Conservation (phyloP, 2,329 filamentous ascomycete species). For the Allantophomopsis cytisporea region DNA sequence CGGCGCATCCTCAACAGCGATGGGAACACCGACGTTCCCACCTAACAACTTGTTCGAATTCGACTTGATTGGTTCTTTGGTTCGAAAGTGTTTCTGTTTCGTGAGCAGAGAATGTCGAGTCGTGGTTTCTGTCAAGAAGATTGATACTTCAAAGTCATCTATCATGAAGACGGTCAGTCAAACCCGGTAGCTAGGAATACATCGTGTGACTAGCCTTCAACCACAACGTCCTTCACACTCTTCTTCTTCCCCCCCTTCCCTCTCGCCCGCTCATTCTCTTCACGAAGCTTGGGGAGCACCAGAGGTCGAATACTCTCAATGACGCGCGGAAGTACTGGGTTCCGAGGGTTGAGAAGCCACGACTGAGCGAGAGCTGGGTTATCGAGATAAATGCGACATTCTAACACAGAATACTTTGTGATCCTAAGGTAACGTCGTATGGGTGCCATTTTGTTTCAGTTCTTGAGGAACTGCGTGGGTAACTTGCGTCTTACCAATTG, state of each 20-base stretch:
- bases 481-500: too few species aligned
- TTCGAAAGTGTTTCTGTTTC: conserved; percentile 66
- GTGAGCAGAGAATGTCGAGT: conserved; percentile 77
- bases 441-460: conserved; percentile 55
- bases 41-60: conserved; percentile 50
- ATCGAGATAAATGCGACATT: conserved; percentile 91
- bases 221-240: conserved; percentile 75
- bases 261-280: conserved; percentile 60
- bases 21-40: conserved; percentile 34
- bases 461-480: not conserved
- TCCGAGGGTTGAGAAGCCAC: conserved; percentile 69
- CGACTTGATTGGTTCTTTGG: conserved; percentile 28
- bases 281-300: conserved; percentile 80
- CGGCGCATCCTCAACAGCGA: conserved; percentile 18
- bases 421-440: conserved; percentile 84
- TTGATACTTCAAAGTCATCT: conserved; percentile 94
- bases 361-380: conserved; percentile 70
- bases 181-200: not conserved
- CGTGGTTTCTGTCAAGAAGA: conserved; percentile 80
- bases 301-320: conserved; percentile 76
- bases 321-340: conserved; percentile 67
- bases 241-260: conserved; percentile 50
- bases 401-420: conserved; percentile 86
- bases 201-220: conserved; percentile 44
- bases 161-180: conserved; percentile 6